A percentile compares a stretch with the other conserved stretches of the same genome.
Evolutionary conservation across 192 early-diverging fungal species (phyloP).

Genomic region (Entomortierella parvispora): DNA sequence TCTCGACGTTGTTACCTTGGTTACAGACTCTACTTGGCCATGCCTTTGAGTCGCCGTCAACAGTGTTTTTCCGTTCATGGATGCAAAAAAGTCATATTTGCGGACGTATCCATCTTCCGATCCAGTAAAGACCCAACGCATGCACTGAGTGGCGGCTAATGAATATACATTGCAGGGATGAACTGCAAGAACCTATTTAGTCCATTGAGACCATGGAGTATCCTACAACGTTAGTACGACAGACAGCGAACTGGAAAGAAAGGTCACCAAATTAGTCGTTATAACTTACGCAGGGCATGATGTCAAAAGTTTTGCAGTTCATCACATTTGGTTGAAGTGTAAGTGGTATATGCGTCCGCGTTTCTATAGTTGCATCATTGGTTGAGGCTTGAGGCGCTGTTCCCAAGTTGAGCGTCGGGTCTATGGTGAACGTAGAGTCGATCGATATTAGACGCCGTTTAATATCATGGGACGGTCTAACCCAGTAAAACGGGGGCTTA

Average conservation of each 20-base stretch:
- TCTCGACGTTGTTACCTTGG: no score
- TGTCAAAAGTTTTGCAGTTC: slow-evolving; percentile 56
- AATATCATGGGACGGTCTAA: no score
- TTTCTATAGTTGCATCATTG: slow-evolving; percentile 9
- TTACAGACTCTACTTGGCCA: slow-evolving; percentile 85
- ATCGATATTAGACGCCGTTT: no score
- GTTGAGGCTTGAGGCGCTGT: neutral
- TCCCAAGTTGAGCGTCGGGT: neutral
- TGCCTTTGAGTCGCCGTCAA: slow-evolving; percentile 91
- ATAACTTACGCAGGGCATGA: slow-evolving; percentile 56
- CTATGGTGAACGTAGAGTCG: no score
- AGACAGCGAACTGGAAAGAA: neutral
- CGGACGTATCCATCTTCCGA: slow-evolving; percentile 95
- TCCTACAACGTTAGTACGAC: no score
- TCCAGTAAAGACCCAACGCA: slow-evolving; percentile 86
- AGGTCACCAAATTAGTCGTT: neutral
- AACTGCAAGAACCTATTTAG: slow-evolving; percentile 64
- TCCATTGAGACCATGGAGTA: no score
- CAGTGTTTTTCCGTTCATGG: slow-evolving; percentile 82
- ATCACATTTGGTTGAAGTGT: slow-evolving; percentile 49
- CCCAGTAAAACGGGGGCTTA: no score
- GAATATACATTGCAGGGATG: slow-evolving; percentile 77
- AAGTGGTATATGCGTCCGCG: slow-evolving; percentile 19
- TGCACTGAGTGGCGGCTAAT: slow-evolving; percentile 72
- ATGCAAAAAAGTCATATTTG: slow-evolving; percentile 91